A percentile compares a stretch with the other conserved stretches of the same genome.
Evolutionary conservation across 768 basidiomycete genomes (phyloP).

Genomic region (Trametopsis cervina): DNA sequence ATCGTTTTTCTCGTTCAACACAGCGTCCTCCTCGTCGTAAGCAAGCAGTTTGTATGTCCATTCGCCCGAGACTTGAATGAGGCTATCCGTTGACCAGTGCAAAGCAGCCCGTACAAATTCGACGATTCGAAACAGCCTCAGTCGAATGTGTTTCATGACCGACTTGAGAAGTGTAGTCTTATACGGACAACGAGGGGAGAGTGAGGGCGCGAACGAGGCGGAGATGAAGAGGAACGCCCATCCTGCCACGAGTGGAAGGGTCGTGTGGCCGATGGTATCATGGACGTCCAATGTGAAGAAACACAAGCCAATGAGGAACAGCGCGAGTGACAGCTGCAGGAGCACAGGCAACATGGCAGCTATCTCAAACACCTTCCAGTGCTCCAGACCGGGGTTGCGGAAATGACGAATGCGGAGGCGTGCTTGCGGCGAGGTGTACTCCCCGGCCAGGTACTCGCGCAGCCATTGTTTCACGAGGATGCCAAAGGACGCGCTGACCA

Average conservation of each 20-base stretch:
- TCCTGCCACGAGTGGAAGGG: not conserved
- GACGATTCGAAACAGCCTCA: not conserved
- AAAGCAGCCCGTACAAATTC: not conserved
- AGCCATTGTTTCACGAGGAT: too few species aligned
- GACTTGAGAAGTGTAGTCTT: not conserved
- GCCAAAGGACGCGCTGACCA: constrained; percentile 9
- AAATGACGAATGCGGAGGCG: too few species aligned
- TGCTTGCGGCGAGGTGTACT: not conserved
- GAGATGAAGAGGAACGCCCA: constrained; percentile 1
- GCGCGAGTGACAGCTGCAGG: not conserved
- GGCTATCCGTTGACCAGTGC: not conserved
- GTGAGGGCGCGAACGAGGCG: not conserved
- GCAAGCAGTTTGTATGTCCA: not conserved
- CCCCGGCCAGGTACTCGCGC: not conserved
- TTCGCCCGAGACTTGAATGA: not conserved
- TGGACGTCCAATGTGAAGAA: not conserved
- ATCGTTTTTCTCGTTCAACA: not conserved
- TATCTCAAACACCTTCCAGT: constrained; percentile 5
- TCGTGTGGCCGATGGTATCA: not conserved
- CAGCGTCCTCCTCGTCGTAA: not conserved
- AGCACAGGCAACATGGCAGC: not conserved
- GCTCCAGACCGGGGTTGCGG: not conserved
- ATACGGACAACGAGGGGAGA: too few species aligned
- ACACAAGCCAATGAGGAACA: constrained; percentile 3
- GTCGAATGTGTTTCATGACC: not conserved